A percentile compares a stretch with the other conserved stretches of the same genome.
phyloP scores from a whole-genome alignment of 805 yeast genomes.

The Blastobotrys attinorum region DNA sequence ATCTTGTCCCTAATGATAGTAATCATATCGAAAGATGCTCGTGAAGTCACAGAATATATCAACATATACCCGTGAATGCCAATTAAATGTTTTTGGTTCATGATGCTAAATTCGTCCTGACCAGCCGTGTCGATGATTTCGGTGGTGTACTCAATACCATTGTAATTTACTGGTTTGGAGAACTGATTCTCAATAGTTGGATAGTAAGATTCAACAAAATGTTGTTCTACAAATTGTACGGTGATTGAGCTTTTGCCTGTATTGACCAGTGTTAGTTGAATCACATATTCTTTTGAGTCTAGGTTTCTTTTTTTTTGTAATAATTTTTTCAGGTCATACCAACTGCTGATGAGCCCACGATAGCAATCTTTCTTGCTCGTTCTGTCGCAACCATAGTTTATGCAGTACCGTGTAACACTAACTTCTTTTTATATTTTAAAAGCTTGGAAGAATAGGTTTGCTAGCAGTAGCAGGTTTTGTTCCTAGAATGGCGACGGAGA shows the following conservation, averaged over 20 bases:
- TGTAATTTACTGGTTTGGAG: constrained; percentile 48
- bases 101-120: constrained; percentile 67
- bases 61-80: constrained; percentile 67
- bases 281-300: too few species aligned
- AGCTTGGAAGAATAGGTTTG: not conserved
- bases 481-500: too few species aligned
- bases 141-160: constrained; percentile 56
- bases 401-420: too few species aligned
- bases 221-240: constrained; percentile 65
- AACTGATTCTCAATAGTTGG: constrained; percentile 77
- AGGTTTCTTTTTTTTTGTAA: not conserved
- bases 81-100: constrained; percentile 59
- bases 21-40: constrained; percentile 59
- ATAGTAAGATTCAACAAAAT: constrained; percentile 67
- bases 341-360: constrained; percentile 71
- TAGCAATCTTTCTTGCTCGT: constrained; percentile 60
- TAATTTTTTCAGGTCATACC: constrained; percentile 24
- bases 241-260: constrained; percentile 58
- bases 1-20: constrained; percentile 65
- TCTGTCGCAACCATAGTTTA: constrained; percentile 13
- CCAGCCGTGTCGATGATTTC: constrained; percentile 81
- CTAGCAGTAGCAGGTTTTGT: too few species aligned
- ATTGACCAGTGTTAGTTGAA: too few species aligned
- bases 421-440: too few species aligned
- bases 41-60: constrained; percentile 62